Evolutionary conservation across 2,329 filamentous ascomycete species (phyloP), one percentile per base, ranked within the genome.

Genomic region (Mycosphaerella sp.): DNA sequence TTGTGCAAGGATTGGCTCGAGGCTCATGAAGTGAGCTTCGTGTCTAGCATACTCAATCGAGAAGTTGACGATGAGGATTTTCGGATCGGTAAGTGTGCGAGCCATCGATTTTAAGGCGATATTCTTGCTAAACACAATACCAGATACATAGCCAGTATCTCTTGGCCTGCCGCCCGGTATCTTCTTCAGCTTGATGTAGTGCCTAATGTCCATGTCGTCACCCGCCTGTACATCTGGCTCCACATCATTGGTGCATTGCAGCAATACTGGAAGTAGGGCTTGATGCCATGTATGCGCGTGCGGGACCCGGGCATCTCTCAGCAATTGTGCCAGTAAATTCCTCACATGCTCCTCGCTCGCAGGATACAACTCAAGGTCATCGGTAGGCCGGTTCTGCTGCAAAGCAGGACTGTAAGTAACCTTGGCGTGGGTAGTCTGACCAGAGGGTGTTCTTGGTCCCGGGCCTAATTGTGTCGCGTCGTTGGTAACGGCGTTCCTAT

Each of bases 161-260:
- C 88, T 84, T 14, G 92, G 91, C 59, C 81, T 86, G 12, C 91
- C 92, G 12, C 93, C 92, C 0, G 91, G 88, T 10, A 98, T 93
- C 68, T 95, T 95, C 69, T 98, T 98, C 31, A 98, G 74, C 69
- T 98, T 98, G 59, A 98, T 89, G 66, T 96, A 98, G 68, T 97
- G 91, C 3, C 93, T 82, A 56, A 98, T 93, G 68, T 98, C 93
- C 78, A 98, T 97, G 67, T 93, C 88, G 69, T 98, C 93, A 29
- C 90, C 91, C 52, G 83, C 81, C 53, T 90, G 86, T 43, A 96
- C 88, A 69, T 97, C 88, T 1, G 93, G 93, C 59, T 95, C 87
- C 3, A 98, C 91, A 66, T 97, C 93, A 61, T 96, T 90, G 0
- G 92, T 95, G 59, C 91, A 93, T 63, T 87, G 87, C 21, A 96